phyloP scores from a whole-genome alignment of 805 yeast genomes.

The Kluyveromyces dobzhanskii region DNA sequence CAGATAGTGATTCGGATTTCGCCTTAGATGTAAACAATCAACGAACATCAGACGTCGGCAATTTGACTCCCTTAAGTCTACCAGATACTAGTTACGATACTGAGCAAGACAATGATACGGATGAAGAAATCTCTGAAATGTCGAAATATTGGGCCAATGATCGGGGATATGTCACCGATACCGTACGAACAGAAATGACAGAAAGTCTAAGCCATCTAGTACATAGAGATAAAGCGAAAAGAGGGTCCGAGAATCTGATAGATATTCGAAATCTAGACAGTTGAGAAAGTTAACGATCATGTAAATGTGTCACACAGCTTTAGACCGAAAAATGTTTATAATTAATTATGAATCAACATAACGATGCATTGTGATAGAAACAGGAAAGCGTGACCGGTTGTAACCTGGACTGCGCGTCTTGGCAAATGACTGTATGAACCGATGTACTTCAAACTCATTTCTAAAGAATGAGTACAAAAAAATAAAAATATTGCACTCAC shows the following conservation, averaged over 20 bases:
- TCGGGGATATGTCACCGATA: background rate
- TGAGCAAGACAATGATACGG: no score
- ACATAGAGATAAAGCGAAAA: background rate
- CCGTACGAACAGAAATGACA: slow-evolving; percentile 2
- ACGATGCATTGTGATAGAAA: no score
- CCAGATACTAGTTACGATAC: no score
- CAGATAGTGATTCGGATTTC: no score
- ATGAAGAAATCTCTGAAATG: background rate
- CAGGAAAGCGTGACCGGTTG: no score
- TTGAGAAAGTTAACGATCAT: no score
- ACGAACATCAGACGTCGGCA: background rate
- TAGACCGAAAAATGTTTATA: no score
- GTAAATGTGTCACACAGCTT: no score
- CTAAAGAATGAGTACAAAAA: background rate
- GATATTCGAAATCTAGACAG: background rate
- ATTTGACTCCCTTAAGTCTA: background rate
- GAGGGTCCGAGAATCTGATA: background rate
- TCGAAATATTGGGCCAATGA: slow-evolving; percentile 1
- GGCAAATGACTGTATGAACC: no score
- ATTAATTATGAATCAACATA: no score
- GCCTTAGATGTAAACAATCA: no score
- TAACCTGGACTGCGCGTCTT: no score
- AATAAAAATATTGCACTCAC: slow-evolving; percentile 38
- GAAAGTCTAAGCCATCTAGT: background rate
- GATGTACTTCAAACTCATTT: background rate